phyloP scores from a whole-genome alignment of 1,284 basidiomycete species.

The Tremellales sp. region DNA sequence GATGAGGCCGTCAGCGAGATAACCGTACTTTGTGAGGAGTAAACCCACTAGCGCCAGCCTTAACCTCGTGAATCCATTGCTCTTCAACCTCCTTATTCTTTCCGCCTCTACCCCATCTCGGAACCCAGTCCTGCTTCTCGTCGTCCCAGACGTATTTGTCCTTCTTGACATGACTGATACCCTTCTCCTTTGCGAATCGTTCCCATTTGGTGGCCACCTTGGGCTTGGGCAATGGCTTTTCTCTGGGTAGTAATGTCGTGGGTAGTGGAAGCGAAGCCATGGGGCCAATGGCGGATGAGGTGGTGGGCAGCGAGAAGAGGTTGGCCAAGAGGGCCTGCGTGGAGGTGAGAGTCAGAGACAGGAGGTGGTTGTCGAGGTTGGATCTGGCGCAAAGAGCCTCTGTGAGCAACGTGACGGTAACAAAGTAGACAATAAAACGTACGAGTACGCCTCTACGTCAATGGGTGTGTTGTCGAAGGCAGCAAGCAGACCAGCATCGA shows the following conservation, averaged over 20 bases:
- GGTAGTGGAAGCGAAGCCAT: slow-evolving; percentile 76
- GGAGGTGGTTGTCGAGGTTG: slow-evolving; percentile 75
- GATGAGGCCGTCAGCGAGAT: background rate
- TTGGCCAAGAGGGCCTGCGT: slow-evolving; percentile 74
- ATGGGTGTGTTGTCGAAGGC: slow-evolving; percentile 85
- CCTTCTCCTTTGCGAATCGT: slow-evolving; percentile 88
- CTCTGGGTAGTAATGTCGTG: slow-evolving; percentile 71
- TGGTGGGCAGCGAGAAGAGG: slow-evolving; percentile 80
- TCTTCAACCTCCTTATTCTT: slow-evolving; percentile 86
- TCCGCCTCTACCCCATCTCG: slow-evolving; percentile 84
- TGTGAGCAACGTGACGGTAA: background rate
- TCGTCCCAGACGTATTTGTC: slow-evolving; percentile 93
- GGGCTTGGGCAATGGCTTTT: slow-evolving; percentile 88
- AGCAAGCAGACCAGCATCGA: slow-evolving; percentile 78
- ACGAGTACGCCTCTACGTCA: slow-evolving; percentile 74
- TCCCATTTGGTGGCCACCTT: slow-evolving; percentile 97
- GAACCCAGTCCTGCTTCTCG: slow-evolving; percentile 87
- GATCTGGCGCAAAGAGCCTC: slow-evolving; percentile 51
- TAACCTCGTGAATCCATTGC: slow-evolving; percentile 91
- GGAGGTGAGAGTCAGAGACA: slow-evolving; percentile 76
- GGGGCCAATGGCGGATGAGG: slow-evolving; percentile 73
- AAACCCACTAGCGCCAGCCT: slow-evolving; percentile 70
- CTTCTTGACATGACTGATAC: slow-evolving; percentile 75
- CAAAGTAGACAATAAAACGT: slow-evolving; percentile 27
- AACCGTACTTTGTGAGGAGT: background rate